Conservation (phyloP, 2,329 filamentous ascomycete genomes). For the Scedosporium aurantiacum region DNA sequence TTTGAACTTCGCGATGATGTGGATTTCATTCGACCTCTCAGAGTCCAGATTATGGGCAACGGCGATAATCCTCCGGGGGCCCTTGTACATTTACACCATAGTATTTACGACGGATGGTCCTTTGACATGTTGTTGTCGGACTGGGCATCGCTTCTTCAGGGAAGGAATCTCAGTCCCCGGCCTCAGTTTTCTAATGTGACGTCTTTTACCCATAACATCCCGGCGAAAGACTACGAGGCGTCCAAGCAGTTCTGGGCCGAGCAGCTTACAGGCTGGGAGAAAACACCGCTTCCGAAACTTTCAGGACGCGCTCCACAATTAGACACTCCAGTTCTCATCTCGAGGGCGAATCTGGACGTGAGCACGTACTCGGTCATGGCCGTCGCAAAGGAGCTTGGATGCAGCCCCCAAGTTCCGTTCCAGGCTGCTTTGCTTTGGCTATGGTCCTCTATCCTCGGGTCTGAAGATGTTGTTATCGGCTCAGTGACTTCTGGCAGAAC, state of each 20-base stretch:
- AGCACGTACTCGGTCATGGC: constrained; percentile 14
- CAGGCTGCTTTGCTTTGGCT: constrained; percentile 61
- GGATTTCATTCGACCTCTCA: constrained; percentile 45
- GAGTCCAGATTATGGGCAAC: constrained; percentile 39
- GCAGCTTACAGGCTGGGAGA: constrained; percentile 46
- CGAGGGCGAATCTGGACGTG: neutral
- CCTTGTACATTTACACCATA: constrained; percentile 62
- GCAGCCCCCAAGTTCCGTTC: constrained; percentile 61
- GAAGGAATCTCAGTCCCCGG: constrained; percentile 21
- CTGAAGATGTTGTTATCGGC: constrained; percentile 59
- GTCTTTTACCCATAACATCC: constrained; percentile 27
- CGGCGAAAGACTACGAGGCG: constrained; percentile 20
- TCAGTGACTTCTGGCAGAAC: constrained; percentile 75
- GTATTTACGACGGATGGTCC: constrained; percentile 90
- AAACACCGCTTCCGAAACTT: constrained; percentile 47
- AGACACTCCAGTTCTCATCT: neutral
- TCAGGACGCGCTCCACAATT: constrained; percentile 18
- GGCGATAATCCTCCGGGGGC: constrained; percentile 17
- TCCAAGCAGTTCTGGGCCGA: constrained; percentile 59
- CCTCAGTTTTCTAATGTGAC: constrained; percentile 53
- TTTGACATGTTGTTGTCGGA: constrained; percentile 64
- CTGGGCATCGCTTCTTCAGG: constrained; percentile 39
- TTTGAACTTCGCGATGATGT: constrained; percentile 27
- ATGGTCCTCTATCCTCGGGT: constrained; percentile 52
- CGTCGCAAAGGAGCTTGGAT: constrained; percentile 27